A percentile compares a stretch with the other conserved stretches of the same genome.
These are phyloP conservation scores for Verticillium isaacii DNA, from an alignment of 2,329 filamentous ascomycete species.

Conservation along the genomic window DNA sequence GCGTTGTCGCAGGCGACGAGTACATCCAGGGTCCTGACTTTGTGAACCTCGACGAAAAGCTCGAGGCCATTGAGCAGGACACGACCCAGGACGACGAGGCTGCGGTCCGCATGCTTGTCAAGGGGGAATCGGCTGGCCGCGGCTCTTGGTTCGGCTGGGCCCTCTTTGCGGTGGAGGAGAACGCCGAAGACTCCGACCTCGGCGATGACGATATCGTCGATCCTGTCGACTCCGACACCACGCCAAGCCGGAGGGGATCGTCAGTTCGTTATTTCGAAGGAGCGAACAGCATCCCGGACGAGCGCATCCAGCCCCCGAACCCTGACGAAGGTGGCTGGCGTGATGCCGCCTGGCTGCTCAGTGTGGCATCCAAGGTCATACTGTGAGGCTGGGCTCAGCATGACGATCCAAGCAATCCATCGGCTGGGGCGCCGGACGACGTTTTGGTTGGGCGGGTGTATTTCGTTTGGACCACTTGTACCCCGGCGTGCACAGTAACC, in stretches of 20 bases:
- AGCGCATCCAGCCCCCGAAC: constrained; percentile 41
- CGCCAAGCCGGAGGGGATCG: constrained; percentile 15
- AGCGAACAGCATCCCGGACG: constrained; percentile 33
- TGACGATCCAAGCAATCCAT: background rate
- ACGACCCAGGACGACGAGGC: constrained; percentile 53
- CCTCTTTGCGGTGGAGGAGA: constrained; percentile 58
- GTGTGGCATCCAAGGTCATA: constrained; percentile 58
- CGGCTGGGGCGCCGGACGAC: background rate
- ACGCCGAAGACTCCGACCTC: constrained; percentile 45
- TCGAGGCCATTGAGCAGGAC: constrained; percentile 50
- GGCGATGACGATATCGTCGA: constrained; percentile 26
- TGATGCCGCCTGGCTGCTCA: constrained; percentile 64
- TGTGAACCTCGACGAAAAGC: constrained; percentile 55
- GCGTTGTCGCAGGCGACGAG: constrained; percentile 22
- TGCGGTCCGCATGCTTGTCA: constrained; percentile 51
- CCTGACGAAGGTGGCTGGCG: constrained; percentile 58
- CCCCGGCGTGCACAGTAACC: background rate
- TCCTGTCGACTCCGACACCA: constrained; percentile 19
- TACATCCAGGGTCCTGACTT: constrained; percentile 54
- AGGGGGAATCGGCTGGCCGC: constrained; percentile 44
- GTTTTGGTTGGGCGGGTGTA: background rate
- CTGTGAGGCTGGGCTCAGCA: constrained; percentile 31
- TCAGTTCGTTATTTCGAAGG: constrained; percentile 34
- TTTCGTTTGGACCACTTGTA: background rate
- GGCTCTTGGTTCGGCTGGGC: constrained; percentile 60